These are phyloP conservation scores for Taxawa tesnikishii DNA, from an alignment of 2,329 filamentous ascomycete genomes.

Conservation along the genomic window DNA sequence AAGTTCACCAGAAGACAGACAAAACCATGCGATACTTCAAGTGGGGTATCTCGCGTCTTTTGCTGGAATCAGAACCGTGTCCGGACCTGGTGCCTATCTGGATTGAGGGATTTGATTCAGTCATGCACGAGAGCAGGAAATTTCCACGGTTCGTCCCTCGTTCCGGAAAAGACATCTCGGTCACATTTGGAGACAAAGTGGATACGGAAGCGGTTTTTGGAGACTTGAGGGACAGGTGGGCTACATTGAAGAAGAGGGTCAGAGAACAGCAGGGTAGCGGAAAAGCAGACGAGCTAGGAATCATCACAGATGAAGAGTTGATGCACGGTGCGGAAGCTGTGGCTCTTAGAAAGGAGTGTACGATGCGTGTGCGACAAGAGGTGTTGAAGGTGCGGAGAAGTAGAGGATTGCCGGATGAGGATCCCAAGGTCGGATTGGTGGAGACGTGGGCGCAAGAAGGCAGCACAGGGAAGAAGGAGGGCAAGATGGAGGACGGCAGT, in stretches of 20 bases:
- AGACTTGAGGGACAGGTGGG: constrained; percentile 64
- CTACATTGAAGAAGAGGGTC: constrained; percentile 45
- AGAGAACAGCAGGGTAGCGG: constrained; percentile 22
- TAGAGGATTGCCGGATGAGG: constrained; percentile 66
- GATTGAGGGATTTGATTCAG: constrained; percentile 74
- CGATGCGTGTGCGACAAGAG: constrained; percentile 63
- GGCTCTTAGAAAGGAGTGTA: constrained; percentile 66
- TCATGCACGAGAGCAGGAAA: constrained; percentile 74
- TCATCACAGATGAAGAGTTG: constrained; percentile 54
- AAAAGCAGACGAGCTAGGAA: constrained; percentile 33
- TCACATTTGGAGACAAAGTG: constrained; percentile 70
- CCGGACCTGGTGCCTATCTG: constrained; percentile 91
- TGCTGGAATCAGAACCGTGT: constrained; percentile 76
- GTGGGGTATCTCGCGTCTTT: constrained; percentile 86
- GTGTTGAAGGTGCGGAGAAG: constrained; percentile 64
- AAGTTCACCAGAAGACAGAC: constrained; percentile 74
- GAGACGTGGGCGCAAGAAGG: constrained; percentile 65
- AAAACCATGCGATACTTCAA: constrained; percentile 91
- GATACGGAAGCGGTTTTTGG: constrained; percentile 66
- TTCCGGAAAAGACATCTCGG: constrained; percentile 53
- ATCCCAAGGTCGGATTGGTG: constrained; percentile 61
- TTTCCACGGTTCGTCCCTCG: constrained; percentile 77
- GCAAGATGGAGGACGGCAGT: constrained; percentile 48
- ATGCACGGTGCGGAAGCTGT: constrained; percentile 63
- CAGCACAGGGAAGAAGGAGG: constrained; percentile 34